Percentiles rank a stretch among this genome's conserved stretches.
Evolutionary conservation across 331 rosid species (phyloP).

Genomic region (Prunus yedoensis): DNA sequence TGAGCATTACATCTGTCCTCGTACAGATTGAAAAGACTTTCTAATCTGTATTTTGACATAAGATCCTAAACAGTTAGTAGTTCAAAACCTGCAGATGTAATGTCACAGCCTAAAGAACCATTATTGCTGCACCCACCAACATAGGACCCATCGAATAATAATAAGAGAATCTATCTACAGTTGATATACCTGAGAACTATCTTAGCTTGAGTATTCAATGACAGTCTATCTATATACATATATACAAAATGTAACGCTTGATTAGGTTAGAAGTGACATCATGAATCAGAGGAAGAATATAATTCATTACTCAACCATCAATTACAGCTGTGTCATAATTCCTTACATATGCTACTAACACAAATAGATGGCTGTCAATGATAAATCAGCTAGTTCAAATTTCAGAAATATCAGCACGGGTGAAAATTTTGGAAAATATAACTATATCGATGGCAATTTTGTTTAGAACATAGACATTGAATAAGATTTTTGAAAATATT

Average conservation of each 20-base stretch:
- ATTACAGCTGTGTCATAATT: background rate
- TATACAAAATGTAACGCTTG: background rate
- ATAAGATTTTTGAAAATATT: no score
- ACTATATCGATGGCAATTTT: no score
- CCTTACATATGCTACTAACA: background rate
- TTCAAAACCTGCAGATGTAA: background rate
- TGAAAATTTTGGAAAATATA: no score
- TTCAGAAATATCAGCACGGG: no score
- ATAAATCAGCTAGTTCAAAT: no score
- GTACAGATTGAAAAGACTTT: background rate
- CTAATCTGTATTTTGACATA: background rate
- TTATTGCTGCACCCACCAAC: background rate
- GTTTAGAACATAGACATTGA: no score
- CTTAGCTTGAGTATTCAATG: no score
- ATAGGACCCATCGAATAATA: background rate
- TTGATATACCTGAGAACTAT: background rate
- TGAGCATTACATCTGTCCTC: conserved; percentile 1
- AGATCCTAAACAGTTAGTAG: background rate
- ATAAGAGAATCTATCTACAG: no score
- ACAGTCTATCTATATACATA: background rate
- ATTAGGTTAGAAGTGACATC: no score
- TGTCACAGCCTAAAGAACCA: no score
- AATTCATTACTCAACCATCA: background rate
- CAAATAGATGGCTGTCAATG: no score
- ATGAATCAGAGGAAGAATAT: background rate